Percentiles rank a stretch among this genome's conserved stretches.
Evolutionary conservation across 1,284 basidiomycete species (phyloP).

Genomic region (Vanrija pseudolonga): DNA sequence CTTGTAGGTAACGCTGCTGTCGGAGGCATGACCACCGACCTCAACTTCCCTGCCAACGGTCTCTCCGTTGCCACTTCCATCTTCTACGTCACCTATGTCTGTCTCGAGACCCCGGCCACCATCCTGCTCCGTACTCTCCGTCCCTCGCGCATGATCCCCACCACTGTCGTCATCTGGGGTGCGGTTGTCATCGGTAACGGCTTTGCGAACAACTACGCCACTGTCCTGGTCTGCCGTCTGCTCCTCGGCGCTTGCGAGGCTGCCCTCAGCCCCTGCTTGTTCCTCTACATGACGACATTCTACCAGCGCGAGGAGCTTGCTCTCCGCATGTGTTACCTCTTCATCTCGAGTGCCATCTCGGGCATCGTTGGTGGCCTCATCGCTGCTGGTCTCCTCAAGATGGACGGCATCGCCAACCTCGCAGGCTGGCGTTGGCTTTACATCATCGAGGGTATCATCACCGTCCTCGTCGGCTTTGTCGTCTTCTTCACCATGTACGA

Average conservation of each 20-base stretch:
- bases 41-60: slow-evolving; percentile 14
- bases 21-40: slow-evolving; percentile 12
- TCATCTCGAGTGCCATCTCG: slow-evolving; percentile 27
- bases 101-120: slow-evolving; percentile 34
- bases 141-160: slow-evolving; percentile 17
- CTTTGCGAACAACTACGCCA: slow-evolving; percentile 15
- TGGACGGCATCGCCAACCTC: slow-evolving; percentile 7
- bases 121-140: slow-evolving; percentile 29
- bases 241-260: slow-evolving; percentile 34
- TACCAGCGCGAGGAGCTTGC: slow-evolving; percentile 33
- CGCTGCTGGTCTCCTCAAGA: slow-evolving; percentile 12
- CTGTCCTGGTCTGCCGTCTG: slow-evolving; percentile 22
- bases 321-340: slow-evolving; percentile 31
- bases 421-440: slow-evolving; percentile 15
- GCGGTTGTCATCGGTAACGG: slow-evolving; percentile 26
- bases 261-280: slow-evolving; percentile 26
- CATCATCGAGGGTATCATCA: slow-evolving; percentile 13
- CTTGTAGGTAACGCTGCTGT: slow-evolving; percentile 11
- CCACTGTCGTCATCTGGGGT: slow-evolving; percentile 22
- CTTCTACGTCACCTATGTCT: slow-evolving; percentile 34
- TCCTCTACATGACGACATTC: slow-evolving; percentile 25
- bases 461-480: slow-evolving; percentile 1
- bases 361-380: slow-evolving; percentile 37
- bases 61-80: slow-evolving; percentile 13
- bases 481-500: slow-evolving; percentile 7